phyloP scores from a whole-genome alignment of 2,329 filamentous ascomycete genomes.

The Pseudonectria foliicola region DNA sequence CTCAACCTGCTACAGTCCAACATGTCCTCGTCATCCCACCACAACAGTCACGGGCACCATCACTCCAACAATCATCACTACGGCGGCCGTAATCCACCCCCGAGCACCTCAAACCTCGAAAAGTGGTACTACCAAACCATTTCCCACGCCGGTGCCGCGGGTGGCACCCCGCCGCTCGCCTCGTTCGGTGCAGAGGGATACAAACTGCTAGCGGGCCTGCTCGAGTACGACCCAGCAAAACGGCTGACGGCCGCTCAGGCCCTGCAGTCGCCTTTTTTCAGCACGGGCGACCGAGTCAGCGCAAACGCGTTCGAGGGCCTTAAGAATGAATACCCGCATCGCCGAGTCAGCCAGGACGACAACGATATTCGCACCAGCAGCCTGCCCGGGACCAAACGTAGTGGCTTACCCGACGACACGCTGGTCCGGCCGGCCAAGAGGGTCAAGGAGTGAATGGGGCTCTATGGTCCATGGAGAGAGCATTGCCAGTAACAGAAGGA shows the following conservation, averaged over 20 bases:
- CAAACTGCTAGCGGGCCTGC: conserved; percentile 69
- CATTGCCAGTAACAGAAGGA: no score
- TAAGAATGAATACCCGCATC: conserved; percentile 80
- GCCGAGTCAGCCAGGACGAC: conserved; percentile 87
- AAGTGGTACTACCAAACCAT: conserved; percentile 73
- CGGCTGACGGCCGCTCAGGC: conserved; percentile 82
- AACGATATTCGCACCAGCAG: conserved; percentile 91
- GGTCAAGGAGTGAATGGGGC: conserved; percentile 43
- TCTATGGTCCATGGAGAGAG: no score
- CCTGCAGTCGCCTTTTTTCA: conserved; percentile 86
- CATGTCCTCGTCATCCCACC: conserved; percentile 37
- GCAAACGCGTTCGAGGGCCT: conserved; percentile 87
- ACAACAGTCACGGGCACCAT: conserved; percentile 34
- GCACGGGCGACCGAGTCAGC: conserved; percentile 62
- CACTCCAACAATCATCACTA: conserved; percentile 37
- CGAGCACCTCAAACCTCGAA: conserved; percentile 51
- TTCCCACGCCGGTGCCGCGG: conserved; percentile 41
- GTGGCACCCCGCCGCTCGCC: conserved; percentile 35
- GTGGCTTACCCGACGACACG: conserved; percentile 73
- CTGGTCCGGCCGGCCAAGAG: conserved; percentile 58
- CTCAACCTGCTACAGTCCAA: conserved; percentile 48
- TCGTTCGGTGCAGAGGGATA: conserved; percentile 71
- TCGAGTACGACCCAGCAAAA: conserved; percentile 90
- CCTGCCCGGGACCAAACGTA: conserved; percentile 84
- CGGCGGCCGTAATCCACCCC: conserved; percentile 31